Evolutionary conservation across 352 stramenopile species (phyloP).

Genomic region (Globisporangium polare): DNA sequence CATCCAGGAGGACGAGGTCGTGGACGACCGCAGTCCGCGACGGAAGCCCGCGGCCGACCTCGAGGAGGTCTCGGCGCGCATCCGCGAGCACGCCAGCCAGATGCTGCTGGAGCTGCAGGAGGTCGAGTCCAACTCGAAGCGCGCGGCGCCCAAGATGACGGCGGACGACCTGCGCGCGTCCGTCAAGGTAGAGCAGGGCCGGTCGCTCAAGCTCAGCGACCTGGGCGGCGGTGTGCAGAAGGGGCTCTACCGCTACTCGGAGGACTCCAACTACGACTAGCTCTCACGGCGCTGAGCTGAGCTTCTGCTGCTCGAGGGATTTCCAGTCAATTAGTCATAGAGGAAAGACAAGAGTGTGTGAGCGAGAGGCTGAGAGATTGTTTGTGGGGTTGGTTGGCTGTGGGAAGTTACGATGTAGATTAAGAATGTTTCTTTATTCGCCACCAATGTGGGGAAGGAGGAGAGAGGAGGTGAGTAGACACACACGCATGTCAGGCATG

Average conservation of each 20-base stretch:
- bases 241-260: conserved; percentile 15
- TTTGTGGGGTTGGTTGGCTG: neutral
- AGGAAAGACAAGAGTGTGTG: neutral
- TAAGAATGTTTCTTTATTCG: conserved; percentile 1
- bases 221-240: conserved; percentile 23
- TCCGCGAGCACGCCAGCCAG: conserved; percentile 40
- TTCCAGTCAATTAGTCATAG: conserved; percentile 2
- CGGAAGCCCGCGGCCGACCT: conserved; percentile 26
- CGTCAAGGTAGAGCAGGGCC: conserved; percentile 27
- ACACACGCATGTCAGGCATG: no score
- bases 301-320: neutral
- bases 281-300: neutral
- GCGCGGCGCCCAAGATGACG: conserved; percentile 26
- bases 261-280: conserved; percentile 24
- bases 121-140: conserved; percentile 25
- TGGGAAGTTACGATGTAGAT: conserved; percentile 1
- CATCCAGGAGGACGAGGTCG: conserved; percentile 53
- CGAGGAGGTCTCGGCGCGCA: conserved; percentile 47
- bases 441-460: neutral
- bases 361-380: neutral
- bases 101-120: conserved; percentile 30
- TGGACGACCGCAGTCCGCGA: conserved; percentile 8
- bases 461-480: no score
- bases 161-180: conserved; percentile 46
- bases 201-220: conserved; percentile 38